phyloP scores from a whole-genome alignment of 1,284 basidiomycete genomes.

The Irpex sp. region DNA sequence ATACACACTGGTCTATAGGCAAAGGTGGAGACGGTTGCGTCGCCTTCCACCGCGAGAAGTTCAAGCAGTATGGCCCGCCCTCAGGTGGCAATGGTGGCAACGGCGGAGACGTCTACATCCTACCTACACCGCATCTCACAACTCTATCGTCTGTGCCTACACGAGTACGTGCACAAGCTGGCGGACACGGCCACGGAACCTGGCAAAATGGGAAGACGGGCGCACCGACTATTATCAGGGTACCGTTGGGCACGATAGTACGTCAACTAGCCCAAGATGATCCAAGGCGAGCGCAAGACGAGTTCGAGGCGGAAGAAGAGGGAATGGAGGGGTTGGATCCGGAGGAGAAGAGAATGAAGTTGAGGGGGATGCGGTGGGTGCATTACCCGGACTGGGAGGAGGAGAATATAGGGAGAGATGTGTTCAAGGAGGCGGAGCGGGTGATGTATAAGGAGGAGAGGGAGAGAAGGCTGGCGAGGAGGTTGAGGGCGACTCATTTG shows the following conservation, averaged over 20 bases:
- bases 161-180: conserved; percentile 65
- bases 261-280: conserved; percentile 68
- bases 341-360: conserved; percentile 48
- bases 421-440: conserved; percentile 74
- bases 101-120: conserved; percentile 84
- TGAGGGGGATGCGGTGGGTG: conserved; percentile 71
- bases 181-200: conserved; percentile 74
- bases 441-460: conserved; percentile 63
- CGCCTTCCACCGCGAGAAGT: conserved; percentile 81
- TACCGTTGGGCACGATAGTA: conserved; percentile 89
- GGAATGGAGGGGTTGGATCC: conserved; percentile 45
- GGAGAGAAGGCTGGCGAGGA: conserved; percentile 44
- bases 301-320: conserved; percentile 68
- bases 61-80: conserved; percentile 76
- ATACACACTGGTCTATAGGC: conserved; percentile 37
- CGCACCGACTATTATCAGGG: conserved; percentile 68
- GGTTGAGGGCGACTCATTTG: conserved; percentile 40
- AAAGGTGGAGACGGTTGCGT: conserved; percentile 83
- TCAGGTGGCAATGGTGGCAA: conserved; percentile 89
- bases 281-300: conserved; percentile 54
- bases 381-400: conserved; percentile 74
- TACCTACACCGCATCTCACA: conserved; percentile 72
- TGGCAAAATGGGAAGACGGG: conserved; percentile 82
- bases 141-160: conserved; percentile 73
- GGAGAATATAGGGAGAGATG: conserved; percentile 58